Conservation (phyloP, 345 rosid species). For the Diplotaxis tenuifolia region DNA sequence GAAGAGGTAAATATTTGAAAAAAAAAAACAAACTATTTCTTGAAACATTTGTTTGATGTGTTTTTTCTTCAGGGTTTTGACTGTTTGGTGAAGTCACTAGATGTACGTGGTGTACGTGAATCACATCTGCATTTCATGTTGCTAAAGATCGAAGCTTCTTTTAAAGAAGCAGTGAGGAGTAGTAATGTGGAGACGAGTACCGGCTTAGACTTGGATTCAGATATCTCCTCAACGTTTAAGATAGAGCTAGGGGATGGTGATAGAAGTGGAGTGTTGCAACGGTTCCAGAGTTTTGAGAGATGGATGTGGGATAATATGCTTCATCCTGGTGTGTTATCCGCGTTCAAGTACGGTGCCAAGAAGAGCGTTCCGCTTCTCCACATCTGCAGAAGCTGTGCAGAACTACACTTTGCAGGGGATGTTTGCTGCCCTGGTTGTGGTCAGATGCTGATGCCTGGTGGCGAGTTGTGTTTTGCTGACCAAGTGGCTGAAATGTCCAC, state of each 20-base stretch:
- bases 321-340: constrained; percentile 40
- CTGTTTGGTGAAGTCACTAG: constrained; percentile 60
- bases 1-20: constrained; percentile 52
- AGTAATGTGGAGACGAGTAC: constrained; percentile 28
- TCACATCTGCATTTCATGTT: constrained; percentile 67
- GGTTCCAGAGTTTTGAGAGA: constrained; percentile 71
- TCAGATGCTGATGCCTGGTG: constrained; percentile 28
- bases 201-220: constrained; percentile 46
- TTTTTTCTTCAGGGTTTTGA: constrained; percentile 61
- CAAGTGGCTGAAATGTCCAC: constrained; percentile 38
- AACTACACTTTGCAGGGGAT: constrained; percentile 44
- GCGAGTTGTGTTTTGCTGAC: constrained; percentile 45
- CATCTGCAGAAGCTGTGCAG: constrained; percentile 58
- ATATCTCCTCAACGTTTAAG: constrained; percentile 58
- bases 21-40: not conserved
- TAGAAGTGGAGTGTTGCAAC: constrained; percentile 45
- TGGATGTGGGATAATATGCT: constrained; percentile 60
- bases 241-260: constrained; percentile 61
- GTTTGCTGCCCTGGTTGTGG: constrained; percentile 55
- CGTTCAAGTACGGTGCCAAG: constrained; percentile 60
- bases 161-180: constrained; percentile 61
- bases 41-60: constrained; percentile 1
- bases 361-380: constrained; percentile 47
- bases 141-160: constrained; percentile 63
- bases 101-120: constrained; percentile 80